Evolutionary conservation across 176 grass and related monocot genomes (phyloP), one percentile per base, ranked within the genome.

Genomic region (Poa pratensis): DNA sequence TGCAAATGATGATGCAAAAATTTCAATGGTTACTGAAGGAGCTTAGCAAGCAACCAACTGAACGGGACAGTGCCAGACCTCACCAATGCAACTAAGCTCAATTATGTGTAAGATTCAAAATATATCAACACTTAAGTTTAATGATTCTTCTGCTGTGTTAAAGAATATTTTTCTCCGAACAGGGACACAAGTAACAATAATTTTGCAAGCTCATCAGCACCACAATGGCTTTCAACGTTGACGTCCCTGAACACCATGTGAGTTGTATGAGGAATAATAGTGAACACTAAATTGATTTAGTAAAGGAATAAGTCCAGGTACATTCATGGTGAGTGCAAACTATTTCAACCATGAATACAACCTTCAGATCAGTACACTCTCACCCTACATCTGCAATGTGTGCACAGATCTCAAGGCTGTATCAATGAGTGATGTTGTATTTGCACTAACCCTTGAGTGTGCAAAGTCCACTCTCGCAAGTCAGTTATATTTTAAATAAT

Each of bases 101-200:
- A 18, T 67, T 94, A 90, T 81, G 67, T 92, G 93, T 94, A 92
- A 92, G 90, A 61, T 39, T 82, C 4, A 39, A 28, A 82, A n/a
- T 27, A 84, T 67, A 54, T 55, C 62, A 30, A 76, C 26, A 14
- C 76, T 81, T 12, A 69, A 77, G 13, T 50, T 73, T 59, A 43
- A 70, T 9, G 12, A 70, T 62, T 81, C 6, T 23, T 64, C 72
- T 76, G 43, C 27, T 37, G 22, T 20, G 61, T 23, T 83, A 49
- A 45, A 19, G 9, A 64, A 6, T 11, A 13, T 11, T 60, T 75
- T 14, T 73, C 39, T 48, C 73, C 28, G 6, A 79, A 53, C 82
- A 94, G 93, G 85, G 90, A 94, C 46, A 75, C 85, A 54, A 94
- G 93, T 63, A 82, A 94, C 49, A 94, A 94, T 75, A 17, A 39